A percentile compares a stretch with the other conserved stretches of the same genome.
Evolutionary conservation across 1,284 basidiomycete species (phyloP).

Genomic region (Vanrija sp.): DNA sequence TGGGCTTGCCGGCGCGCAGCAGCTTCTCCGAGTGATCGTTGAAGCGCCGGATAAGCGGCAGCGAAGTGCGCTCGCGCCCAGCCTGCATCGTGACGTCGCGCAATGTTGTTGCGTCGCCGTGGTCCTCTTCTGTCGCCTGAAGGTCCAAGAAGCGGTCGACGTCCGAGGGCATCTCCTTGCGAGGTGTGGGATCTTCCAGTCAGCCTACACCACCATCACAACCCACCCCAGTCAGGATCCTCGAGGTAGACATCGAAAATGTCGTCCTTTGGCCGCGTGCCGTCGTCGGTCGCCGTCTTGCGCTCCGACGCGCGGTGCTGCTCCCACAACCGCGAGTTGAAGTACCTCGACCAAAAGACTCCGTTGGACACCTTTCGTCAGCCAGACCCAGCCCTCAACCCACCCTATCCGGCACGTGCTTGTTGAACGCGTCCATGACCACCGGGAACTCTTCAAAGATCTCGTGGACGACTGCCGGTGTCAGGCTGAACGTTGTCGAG

Average conservation of each 20-base stretch:
- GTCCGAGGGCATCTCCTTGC: slow-evolving; percentile 61
- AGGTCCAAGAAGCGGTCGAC: slow-evolving; percentile 80
- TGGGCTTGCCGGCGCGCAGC: slow-evolving; percentile 44
- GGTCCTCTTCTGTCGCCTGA: slow-evolving; percentile 85
- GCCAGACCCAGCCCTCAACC: slow-evolving; percentile 17
- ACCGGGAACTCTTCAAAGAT: slow-evolving; percentile 98
- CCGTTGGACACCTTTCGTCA: slow-evolving; percentile 72
- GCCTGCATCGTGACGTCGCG: slow-evolving; percentile 94
- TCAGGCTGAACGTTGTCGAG: slow-evolving; percentile 62
- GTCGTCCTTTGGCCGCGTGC: slow-evolving; percentile 82
- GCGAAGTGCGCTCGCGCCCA: slow-evolving; percentile 75
- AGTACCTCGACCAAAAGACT: slow-evolving; percentile 96
- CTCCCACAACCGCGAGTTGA: slow-evolving; percentile 91
- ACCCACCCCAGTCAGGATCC: slow-evolving; percentile 82
- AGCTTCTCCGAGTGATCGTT: slow-evolving; percentile 93
- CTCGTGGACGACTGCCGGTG: slow-evolving; percentile 86
- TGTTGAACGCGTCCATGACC: slow-evolving; percentile 83
- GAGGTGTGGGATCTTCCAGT: slow-evolving; percentile 70
- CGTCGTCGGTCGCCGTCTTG: slow-evolving; percentile 53
- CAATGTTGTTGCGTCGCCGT: slow-evolving; percentile 79
- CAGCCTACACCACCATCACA: neutral
- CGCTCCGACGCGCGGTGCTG: slow-evolving; percentile 88
- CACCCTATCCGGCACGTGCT: slow-evolving; percentile 70
- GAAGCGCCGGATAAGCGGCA: slow-evolving; percentile 93
- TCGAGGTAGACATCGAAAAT: slow-evolving; percentile 95